These are phyloP conservation scores for Nemophila menziesii DNA, from an alignment of 257 asterid species.

Conservation along the genomic window DNA sequence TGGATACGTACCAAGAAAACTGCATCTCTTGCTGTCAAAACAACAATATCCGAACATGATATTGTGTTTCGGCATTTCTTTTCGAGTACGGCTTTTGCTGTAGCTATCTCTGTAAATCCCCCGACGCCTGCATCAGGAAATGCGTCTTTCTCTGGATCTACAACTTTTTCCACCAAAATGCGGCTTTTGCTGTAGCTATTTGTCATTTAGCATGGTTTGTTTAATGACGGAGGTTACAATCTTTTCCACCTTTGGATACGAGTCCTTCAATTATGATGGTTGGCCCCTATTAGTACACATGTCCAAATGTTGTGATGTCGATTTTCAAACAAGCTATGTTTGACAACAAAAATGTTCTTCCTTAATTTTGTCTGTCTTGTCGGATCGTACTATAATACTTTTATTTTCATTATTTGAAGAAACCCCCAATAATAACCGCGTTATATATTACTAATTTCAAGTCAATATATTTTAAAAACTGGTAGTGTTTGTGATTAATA, in stretches of 20 bases:
- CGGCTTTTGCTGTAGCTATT: constrained; percentile 43
- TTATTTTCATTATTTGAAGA: no score
- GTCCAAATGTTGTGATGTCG: no score
- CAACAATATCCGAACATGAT: constrained; percentile 39
- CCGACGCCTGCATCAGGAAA: constrained; percentile 21
- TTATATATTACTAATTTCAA: no score
- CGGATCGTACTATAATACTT: no score
- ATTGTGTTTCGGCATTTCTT: constrained; percentile 29
- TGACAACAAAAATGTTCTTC: no score
- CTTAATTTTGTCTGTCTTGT: no score
- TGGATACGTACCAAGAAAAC: constrained; percentile 24
- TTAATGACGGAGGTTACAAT: constrained; percentile 22
- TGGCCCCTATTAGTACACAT: no score
- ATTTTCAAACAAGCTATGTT: no score
- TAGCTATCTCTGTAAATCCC: constrained; percentile 18
- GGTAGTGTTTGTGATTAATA: no score
- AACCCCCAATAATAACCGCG: no score
- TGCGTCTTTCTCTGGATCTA: constrained; percentile 16
- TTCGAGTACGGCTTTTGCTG: constrained; percentile 24
- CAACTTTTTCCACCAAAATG: constrained; percentile 16
- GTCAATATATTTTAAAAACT: no score
- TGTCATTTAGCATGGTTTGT: constrained; percentile 15
- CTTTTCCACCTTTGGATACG: constrained; percentile 29
- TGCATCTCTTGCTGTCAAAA: constrained; percentile 42
- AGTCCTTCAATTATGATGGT: no score